Conservation (phyloP, 2,329 filamentous ascomycete genomes). For the Paraconiothyrium brasiliense region DNA sequence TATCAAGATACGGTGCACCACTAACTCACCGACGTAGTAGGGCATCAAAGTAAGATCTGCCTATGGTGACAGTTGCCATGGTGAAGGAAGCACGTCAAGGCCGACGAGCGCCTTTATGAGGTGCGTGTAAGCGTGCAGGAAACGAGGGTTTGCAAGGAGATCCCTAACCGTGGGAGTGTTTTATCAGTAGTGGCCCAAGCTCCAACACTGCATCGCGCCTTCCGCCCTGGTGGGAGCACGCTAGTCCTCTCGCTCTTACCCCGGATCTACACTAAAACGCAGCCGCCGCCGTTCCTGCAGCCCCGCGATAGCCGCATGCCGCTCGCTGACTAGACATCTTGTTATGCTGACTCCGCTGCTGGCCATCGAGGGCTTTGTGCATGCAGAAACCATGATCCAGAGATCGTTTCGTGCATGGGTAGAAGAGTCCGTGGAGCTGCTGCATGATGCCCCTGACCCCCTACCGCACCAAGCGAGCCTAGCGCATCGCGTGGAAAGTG, state of each 20-base stretch:
- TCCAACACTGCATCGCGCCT: constrained; percentile 24
- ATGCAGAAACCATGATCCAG: background rate
- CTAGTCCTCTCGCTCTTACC: constrained; percentile 23
- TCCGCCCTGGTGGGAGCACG: constrained; percentile 23
- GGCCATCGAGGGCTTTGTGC: background rate
- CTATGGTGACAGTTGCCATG: constrained; percentile 65
- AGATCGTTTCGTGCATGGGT: background rate
- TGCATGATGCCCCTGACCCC: constrained; percentile 16
- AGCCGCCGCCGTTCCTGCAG: constrained; percentile 14
- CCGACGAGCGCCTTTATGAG: constrained; percentile 20
- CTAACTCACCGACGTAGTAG: constrained; percentile 66
- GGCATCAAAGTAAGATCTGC: constrained; percentile 69
- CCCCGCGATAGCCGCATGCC: background rate
- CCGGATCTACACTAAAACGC: constrained; percentile 11
- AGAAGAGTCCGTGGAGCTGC: constrained; percentile 7
- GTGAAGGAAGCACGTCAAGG: constrained; percentile 18
- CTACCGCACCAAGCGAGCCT: constrained; percentile 20
- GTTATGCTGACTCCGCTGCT: background rate
- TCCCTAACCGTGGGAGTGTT: constrained; percentile 22
- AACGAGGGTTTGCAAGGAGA: constrained; percentile 1
- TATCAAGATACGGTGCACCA: constrained; percentile 19
- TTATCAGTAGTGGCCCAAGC: constrained; percentile 37
- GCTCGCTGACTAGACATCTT: background rate
- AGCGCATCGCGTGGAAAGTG: constrained; percentile 19
- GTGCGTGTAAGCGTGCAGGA: constrained; percentile 14